Evolutionary conservation across 768 basidiomycete species (phyloP).

Genomic region (Atractiella rhizophila): DNA sequence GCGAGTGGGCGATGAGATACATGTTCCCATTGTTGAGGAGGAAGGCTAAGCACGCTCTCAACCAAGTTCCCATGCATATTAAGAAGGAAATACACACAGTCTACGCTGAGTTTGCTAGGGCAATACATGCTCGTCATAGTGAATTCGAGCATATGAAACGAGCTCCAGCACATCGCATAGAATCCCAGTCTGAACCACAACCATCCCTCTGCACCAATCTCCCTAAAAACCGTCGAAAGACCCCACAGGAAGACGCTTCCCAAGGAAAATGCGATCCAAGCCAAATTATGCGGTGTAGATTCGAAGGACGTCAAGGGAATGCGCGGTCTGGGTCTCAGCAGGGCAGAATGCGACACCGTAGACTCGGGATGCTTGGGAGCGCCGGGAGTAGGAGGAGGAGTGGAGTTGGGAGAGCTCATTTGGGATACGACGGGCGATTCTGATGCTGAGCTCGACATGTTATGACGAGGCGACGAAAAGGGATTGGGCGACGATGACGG

Average conservation of each 20-base stretch:
- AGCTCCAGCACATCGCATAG: conserved; percentile 56
- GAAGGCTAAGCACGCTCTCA: conserved; percentile 36
- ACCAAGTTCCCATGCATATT: background rate
- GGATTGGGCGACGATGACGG: too few species aligned
- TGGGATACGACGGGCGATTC: too few species aligned
- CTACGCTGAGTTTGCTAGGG: conserved; percentile 63
- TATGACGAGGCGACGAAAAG: too few species aligned
- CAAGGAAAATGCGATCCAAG: conserved; percentile 58
- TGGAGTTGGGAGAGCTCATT: too few species aligned
- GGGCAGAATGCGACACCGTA: too few species aligned
- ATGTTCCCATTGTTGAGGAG: conserved; percentile 63
- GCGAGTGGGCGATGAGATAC: conserved; percentile 61
- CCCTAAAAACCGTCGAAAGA: conserved; percentile 25
- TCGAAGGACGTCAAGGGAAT: too few species aligned
- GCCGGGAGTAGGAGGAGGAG: too few species aligned
- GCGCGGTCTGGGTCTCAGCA: too few species aligned
- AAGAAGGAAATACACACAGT: conserved; percentile 37
- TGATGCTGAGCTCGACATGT: too few species aligned
- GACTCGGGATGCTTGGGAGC: too few species aligned
- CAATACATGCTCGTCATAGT: conserved; percentile 93
- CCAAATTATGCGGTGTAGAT: conserved; percentile 52
- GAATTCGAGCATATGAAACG: conserved; percentile 85
- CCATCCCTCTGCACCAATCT: background rate
- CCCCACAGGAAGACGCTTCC: conserved; percentile 46
- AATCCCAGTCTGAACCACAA: conserved; percentile 35